Evolutionary conservation across 2,329 filamentous ascomycete genomes (phyloP), one percentile per base, ranked within the genome.

Genomic region (Camillea tinctor): DNA sequence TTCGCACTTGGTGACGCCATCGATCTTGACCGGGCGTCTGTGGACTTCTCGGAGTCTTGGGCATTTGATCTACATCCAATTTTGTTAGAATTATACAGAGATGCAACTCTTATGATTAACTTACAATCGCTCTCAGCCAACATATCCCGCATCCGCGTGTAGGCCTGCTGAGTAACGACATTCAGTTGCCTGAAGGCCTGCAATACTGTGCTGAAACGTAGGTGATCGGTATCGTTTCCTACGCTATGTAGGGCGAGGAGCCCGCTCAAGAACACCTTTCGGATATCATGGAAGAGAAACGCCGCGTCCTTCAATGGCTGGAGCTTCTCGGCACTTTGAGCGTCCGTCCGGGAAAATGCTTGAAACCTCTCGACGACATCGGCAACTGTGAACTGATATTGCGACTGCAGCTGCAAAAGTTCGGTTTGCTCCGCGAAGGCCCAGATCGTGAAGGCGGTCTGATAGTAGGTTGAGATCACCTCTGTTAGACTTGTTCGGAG

Each of bases 381-480:
- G 59, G 88, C 84, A 59, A 88, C 84, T 62, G 85, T 90, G 61
- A 94, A 86, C 66, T 93, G 91, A 72, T 94, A 93, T 61, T 94
- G 90, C 71, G 98, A 94, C 69, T 95, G 91, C 72, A 97, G 96
- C 75, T 93, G 95, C 68, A 96, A 92, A 50, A 99, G 78, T 70
- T 97, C 91, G 54, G 90, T 84, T 69, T 90, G 86, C 72, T 93
- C 88, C 1, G 93, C 87, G 58, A 96, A 86, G 0, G 84, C 84
- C 71, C 88, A 88, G 20, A 98, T 80, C 2, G 81, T 81, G 49
- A 82, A 80, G 63, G 88, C 89, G 13, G 90, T 87, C 66, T 91
- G 85, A 56, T 88, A 85, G 69, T 93, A 93, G 21, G 85, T 84
- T 50, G 88, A 83, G 49, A 97, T 86, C 56, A 90, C 84, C 15